A percentile compares a stretch with the other conserved stretches of the same genome.
phyloP scores from a whole-genome alignment of 192 early-diverging fungal species.

The Dissophora globulifera region DNA sequence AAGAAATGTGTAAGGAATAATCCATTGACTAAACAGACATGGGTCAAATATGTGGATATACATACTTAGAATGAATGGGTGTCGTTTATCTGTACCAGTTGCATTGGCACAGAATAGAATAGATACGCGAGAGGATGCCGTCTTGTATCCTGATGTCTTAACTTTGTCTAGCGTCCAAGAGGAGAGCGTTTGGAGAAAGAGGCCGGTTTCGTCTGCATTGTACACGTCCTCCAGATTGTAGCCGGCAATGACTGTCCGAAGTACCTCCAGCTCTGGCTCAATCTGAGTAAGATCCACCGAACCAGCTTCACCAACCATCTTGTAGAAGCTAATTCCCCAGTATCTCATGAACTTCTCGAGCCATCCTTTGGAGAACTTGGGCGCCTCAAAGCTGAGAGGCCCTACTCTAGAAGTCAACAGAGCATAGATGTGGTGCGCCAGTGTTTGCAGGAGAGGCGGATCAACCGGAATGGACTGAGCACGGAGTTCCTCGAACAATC shows the following conservation, averaged over 20 bases:
- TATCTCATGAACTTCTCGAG: background rate
- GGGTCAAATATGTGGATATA: too few species aligned
- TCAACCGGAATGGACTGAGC: background rate
- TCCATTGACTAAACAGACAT: too few species aligned
- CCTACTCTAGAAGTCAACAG: background rate
- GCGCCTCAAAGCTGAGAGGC: background rate
- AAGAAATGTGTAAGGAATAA: too few species aligned
- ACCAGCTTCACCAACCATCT: background rate
- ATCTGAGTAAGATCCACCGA: background rate
- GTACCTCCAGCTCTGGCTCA: background rate
- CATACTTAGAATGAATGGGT: too few species aligned
- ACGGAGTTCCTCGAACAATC: background rate
- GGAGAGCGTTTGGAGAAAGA: background rate
- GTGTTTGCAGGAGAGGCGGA: background rate
- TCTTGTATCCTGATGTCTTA: too few species aligned
- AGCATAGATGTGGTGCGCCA: background rate
- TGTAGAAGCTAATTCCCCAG: background rate
- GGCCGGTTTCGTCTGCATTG: background rate
- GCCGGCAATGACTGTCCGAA: background rate
- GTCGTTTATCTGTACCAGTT: too few species aligned
- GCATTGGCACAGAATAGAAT: too few species aligned
- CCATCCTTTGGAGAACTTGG: background rate
- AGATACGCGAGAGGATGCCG: too few species aligned
- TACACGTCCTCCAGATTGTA: background rate
- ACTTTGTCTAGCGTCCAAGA: background rate